phyloP scores from a whole-genome alignment of 768 basidiomycete species.

The Russula brevipes region DNA sequence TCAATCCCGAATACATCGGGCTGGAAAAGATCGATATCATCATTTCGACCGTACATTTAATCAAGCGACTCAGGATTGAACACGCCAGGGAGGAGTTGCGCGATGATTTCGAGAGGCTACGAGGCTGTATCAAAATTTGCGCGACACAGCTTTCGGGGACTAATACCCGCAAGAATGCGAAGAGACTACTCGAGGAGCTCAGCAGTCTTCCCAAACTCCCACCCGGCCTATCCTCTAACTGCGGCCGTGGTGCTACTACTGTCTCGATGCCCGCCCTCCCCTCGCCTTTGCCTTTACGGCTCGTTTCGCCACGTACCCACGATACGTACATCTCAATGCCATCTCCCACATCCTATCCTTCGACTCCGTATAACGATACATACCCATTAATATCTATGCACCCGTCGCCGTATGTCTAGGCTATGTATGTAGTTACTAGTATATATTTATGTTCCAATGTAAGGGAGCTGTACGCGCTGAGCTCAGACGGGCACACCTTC shows the following conservation, averaged over 20 bases:
- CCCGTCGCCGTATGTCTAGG: background rate
- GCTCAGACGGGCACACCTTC: no score
- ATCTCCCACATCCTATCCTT: background rate
- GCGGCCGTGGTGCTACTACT: no score
- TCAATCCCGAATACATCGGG: background rate
- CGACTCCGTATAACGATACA: background rate
- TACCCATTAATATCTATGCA: background rate
- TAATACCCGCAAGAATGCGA: background rate
- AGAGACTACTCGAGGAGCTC: background rate
- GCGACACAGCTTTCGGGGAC: background rate
- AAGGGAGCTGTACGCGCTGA: no score
- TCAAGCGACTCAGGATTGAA: background rate
- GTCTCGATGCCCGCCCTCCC: no score
- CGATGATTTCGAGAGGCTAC: background rate
- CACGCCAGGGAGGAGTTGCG: background rate
- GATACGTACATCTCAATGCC: background rate
- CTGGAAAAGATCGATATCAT: no score
- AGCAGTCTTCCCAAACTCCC: background rate
- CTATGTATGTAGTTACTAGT: no score
- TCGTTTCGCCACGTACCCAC: background rate
- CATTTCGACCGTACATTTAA: background rate
- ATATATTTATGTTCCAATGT: no score
- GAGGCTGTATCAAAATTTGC: no score
- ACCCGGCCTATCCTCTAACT: no score
- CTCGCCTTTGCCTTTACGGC: background rate